phyloP scores from a whole-genome alignment of 148 eudicot genomes.

The Pharnaceum exiguum region DNA sequence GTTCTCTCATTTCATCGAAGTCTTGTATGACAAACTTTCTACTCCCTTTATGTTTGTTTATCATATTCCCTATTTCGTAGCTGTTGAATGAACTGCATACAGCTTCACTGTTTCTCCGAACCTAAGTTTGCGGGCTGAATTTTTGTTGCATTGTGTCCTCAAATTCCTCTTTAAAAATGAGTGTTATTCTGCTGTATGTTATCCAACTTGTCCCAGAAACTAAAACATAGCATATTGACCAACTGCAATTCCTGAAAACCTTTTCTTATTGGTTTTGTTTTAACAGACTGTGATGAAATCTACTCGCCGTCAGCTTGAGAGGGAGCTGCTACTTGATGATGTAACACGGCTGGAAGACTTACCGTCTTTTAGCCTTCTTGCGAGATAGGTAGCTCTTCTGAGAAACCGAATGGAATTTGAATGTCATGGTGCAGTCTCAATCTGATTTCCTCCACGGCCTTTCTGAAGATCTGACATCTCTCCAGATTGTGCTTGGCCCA shows the following conservation, averaged over 20 bases:
- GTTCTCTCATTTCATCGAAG: conserved; percentile 24
- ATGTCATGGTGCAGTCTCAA: conserved; percentile 11
- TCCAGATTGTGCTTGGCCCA: conserved; percentile 10
- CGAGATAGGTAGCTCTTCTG: conserved; percentile 30
- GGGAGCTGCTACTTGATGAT: conserved; percentile 76
- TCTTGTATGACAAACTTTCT: background rate
- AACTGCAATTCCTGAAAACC: too few relatives aligned
- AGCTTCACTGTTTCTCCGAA: too few relatives aligned
- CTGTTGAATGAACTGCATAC: too few relatives aligned
- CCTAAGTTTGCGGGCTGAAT: too few relatives aligned
- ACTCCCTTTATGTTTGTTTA: background rate
- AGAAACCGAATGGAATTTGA: conserved; percentile 7
- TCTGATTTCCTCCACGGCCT: conserved; percentile 9
- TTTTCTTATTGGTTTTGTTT: conserved; percentile 13
- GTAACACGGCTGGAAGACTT: conserved; percentile 70
- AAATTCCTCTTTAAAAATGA: too few relatives aligned
- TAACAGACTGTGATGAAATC: conserved; percentile 92
- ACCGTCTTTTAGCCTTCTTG: conserved; percentile 72
- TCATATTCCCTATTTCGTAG: background rate
- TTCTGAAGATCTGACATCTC: conserved; percentile 7
- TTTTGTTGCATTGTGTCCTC: too few relatives aligned
- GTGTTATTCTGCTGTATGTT: too few relatives aligned
- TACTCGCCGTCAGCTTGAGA: conserved; percentile 86
- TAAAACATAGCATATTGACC: too few relatives aligned
- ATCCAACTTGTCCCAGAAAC: too few relatives aligned